Evolutionary conservation across 2,329 filamentous ascomycete genomes (phyloP).

Genomic region (Ramularia endophylla): DNA sequence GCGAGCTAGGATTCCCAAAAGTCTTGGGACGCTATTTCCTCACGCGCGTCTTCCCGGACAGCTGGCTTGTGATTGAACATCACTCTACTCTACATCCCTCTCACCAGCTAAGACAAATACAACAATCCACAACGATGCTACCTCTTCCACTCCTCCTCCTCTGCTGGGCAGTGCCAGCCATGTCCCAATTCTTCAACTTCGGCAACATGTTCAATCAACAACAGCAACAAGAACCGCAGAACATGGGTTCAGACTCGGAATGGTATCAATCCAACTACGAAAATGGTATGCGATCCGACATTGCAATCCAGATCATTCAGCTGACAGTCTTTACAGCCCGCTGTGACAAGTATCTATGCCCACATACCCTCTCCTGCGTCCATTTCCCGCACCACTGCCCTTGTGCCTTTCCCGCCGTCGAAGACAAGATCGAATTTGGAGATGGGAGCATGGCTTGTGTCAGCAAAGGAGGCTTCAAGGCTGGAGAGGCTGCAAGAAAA

Average conservation of each 20-base stretch:
- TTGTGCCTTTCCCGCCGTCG: slow-evolving; percentile 65
- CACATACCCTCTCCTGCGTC: slow-evolving; percentile 89
- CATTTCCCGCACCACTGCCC: slow-evolving; percentile 97
- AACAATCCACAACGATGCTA: slow-evolving; percentile 20
- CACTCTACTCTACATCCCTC: not conserved
- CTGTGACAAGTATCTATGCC: slow-evolving; percentile 91
- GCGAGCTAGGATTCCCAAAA: not conserved
- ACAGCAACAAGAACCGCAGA: slow-evolving; percentile 60
- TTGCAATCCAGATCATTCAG: not conserved
- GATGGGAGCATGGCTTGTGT: slow-evolving; percentile 69
- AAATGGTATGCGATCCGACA: slow-evolving; percentile 44
- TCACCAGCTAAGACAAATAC: too few species aligned
- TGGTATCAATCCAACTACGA: slow-evolving; percentile 72
- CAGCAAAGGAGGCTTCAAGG: slow-evolving; percentile 68
- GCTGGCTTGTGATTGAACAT: not conserved
- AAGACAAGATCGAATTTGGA: slow-evolving; percentile 63
- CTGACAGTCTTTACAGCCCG: slow-evolving; percentile 49
- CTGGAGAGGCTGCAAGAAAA: slow-evolving; percentile 66
- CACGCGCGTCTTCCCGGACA: not conserved
- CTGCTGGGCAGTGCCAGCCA: slow-evolving; percentile 42
- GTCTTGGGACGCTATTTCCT: not conserved
- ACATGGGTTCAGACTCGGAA: slow-evolving; percentile 75
- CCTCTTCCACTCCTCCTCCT: slow-evolving; percentile 55
- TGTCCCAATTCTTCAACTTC: slow-evolving; percentile 87
- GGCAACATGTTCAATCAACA: slow-evolving; percentile 84